Base-by-base conservation (phyloP, 2,329 filamentous ascomycete species). In the Fusarium tuaranense region DNA sequence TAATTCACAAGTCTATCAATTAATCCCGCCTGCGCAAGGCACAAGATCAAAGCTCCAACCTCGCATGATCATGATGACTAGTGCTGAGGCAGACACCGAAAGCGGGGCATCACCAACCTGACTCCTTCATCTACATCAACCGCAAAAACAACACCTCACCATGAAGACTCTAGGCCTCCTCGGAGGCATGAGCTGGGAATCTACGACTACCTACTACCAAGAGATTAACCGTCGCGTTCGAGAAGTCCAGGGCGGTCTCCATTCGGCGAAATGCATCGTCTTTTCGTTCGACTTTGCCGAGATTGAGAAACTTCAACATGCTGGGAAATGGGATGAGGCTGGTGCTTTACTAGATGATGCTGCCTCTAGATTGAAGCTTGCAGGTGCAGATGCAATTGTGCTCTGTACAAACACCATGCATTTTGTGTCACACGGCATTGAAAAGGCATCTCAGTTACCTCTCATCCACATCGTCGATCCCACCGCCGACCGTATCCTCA, bases 381-480 rank as follows among this genome's bases (percentile, higher is more conserved):
- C 71, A 1, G 77, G 78, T 3, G 78, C 78, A 2, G 74, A 80
- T 20, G 76, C 67, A 2, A 63, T 80, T 0, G 72, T 80, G 0
- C 67, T 80, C 1, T 78, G 75, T 61, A 78, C 76, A 5, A 80
- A 80, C 22, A 80, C 78, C 0, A 79, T 77, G 76, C 78, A 80
- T 18, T 65, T 75, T 16, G 71, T 77, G 0, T 67, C 71, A 3
- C 38, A 65, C 0, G 68, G 63, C 3, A 77, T 80, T 1, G 70
- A 72, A 8, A 5, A 12, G 0, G 65, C 70, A 1, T 63, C 71
- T 1, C 22, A 64, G 2, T 18, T 80, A 0, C 78, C 78, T 5
- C 67, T 79, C 1, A 69, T 79, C 1, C 76, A 79, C 55, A 79
- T 80, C 9, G 74, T 75, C 3, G 78, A 80, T 12, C 65, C 76